Evolutionary conservation across 106 monocot genomes (phyloP), one percentile per base, ranked within the genome.

Genomic region (Xerophyta viscosa): DNA sequence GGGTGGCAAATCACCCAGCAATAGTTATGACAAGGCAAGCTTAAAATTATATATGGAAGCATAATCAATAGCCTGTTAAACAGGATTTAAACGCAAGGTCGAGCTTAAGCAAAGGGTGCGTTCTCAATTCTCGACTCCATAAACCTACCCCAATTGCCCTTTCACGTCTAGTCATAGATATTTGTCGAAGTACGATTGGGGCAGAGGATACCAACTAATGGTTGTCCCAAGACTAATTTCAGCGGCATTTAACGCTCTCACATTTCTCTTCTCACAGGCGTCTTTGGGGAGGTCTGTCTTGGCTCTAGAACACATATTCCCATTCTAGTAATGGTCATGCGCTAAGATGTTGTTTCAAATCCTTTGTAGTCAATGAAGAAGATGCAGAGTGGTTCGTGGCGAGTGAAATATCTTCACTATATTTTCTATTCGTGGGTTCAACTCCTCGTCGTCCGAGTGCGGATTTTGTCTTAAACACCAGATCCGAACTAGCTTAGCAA

Each of bases 391-490:
- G n/a, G n/a, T n/a, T n/a, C n/a, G n/a, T n/a, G n/a, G n/a, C n/a
- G n/a, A n/a, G n/a, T n/a, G 85, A 98, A 56, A 98, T 90, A 2
- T 98, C 98, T 46, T 98, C 98, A 55, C 90, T 82, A 64, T 98
- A 89, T 44, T 82, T 86, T 46, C 90, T 73, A n/a, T 90, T 68
- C 7, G 98, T 90, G 3, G 98, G 98, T 54, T 98, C 98, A 49
- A 89, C 98, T 7, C 98, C 98, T n/a, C n/a, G n/a, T n/a, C 9
- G 98, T 98, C 25, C 90, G 66, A n/a, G n/a, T n/a, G 24, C 98
- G 52, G 24, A 98, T 98, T 66, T 98, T 98, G 60, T 86, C 66
- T n/a, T n/a, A n/a, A 39, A 98, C 90, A 9, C 98, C 98, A 24
- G 86, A 73, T 41, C 64, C 58, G n/a, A n/a, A n/a, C n/a, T n/a